Conservation (phyloP, 257 asterid genomes). For the Nicotiana tomentosiformis region DNA sequence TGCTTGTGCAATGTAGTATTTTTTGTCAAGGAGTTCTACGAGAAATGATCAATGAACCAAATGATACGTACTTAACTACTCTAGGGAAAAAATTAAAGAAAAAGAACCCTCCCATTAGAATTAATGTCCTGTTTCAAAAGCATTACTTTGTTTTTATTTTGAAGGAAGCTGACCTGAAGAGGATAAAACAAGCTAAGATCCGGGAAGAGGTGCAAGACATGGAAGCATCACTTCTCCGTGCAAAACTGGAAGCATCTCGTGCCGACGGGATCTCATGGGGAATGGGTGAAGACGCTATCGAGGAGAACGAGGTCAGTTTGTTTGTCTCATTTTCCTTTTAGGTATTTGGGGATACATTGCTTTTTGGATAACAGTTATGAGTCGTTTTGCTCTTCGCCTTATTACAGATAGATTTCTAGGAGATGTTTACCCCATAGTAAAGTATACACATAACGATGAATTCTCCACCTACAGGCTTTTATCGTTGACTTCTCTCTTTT, state of each 20-base stretch:
- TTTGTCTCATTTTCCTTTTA: neutral
- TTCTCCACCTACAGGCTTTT: neutral
- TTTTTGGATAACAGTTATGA: neutral
- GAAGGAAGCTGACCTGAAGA: slow-evolving; percentile 86
- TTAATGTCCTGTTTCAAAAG: slow-evolving; percentile 1
- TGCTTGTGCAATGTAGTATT: neutral
- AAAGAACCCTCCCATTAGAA: neutral
- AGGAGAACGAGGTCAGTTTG: slow-evolving; percentile 79
- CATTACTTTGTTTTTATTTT: slow-evolving; percentile 23
- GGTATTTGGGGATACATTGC: neutral
- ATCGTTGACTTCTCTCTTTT: neutral
- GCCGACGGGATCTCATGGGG: slow-evolving; percentile 99
- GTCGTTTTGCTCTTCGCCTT: neutral
- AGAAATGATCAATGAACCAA: neutral
- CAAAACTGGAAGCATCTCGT: slow-evolving; percentile 77
- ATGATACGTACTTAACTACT: neutral
- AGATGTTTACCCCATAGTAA: neutral
- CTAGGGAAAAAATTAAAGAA: neutral
- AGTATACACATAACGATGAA: neutral
- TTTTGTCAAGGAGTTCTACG: neutral
- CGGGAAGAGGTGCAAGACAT: slow-evolving; percentile 72
- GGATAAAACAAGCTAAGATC: slow-evolving; percentile 49
- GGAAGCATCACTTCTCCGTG: slow-evolving; percentile 91
- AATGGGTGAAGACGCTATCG: slow-evolving; percentile 91
- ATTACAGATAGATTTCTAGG: neutral